Base-by-base conservation (phyloP, 2,329 filamentous ascomycete genomes). In the Akanthomyces dipterigenus region DNA sequence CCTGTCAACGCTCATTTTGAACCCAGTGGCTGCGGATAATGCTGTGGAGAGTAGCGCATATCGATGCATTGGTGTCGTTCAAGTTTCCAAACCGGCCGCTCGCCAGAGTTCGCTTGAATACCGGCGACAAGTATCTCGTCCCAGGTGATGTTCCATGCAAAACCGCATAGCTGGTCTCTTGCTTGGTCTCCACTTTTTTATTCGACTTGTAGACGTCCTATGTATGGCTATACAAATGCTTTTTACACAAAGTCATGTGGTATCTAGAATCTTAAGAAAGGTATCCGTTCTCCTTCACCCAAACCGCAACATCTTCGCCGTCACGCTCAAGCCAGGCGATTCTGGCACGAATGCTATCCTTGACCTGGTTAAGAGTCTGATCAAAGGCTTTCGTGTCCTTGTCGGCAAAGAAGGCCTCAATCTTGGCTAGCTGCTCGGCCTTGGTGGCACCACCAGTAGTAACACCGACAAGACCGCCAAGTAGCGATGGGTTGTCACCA, bases 401-500 rank as follows among this genome's bases (percentile, higher is more conserved):
- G 65, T 82, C 79, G 38, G 80, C 80, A 72, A 97, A 98, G 82
- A 97, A 98, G 5, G 80, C 78, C 73, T 93, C 82, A 26, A 97
- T 87, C 63, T 87, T 83, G 64, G 86, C 82, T 62, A 93, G 79
- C 76, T 96, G 91, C 68, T 89, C 85, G 64, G 86, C 78, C 63
- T 83, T 88, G 22, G 90, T 90, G 76, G 97, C 96, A 71, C 88
- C 88, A 46, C 86, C 87, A 1, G 90, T 93, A 68, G 88, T 89
- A 68, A 96, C 90, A 62, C 86, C 85, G 3, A 98, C 90, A 68
- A 97, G 88, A 49, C 84, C 87, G 65, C 91, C 89, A 51, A 98
- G 81, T 84, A 98, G 93, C 42, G 89, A 88, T 96, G 83, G 20
- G 87, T 88, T n/a, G 93, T 91, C 31, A 92, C 93, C 50, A 96